Base-by-base conservation (phyloP, 768 basidiomycete species). In the Dendrothele bispora region DNA sequence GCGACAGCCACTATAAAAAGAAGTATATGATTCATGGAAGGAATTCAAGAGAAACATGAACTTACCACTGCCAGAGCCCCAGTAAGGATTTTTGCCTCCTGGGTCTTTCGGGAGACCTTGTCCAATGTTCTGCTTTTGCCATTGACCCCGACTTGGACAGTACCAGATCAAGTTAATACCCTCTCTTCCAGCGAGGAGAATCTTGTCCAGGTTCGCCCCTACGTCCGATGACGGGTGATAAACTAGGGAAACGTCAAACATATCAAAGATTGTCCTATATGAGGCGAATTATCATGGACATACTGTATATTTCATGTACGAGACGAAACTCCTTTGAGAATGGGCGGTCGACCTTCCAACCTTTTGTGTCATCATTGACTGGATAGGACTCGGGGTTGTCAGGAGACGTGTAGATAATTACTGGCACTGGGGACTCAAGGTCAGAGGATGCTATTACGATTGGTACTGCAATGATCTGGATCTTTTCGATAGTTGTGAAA, bases 261-360 rank as follows among this genome's bases (percentile, higher is more conserved):
- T n/a, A n/a, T n/a, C n/a, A n/a, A n/a, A n/a, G n/a, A n/a, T n/a
- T n/a, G n/a, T n/a, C n/a, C n/a, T n/a, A n/a, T n/a, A 8, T 12
- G 22, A 25, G 17, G 12, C 7, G 24, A 40, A 26, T n/a, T 6
- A 25, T 10, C 17, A 37, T 14, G 22, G 36, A 12, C n/a, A 25
- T 40, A 40, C 39, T 40, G 28, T 40, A 24, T 8, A 40, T 27
- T 25, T 40, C 39, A 40, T 40, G 39, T 17, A 40, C 39, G 39
- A 40, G 39, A 25, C 39, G 25, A 27, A 40, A 40, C 21, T 24
- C 25, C 25, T 24, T n/a, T 4, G 39, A 27, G 17, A 40, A 40
- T 4, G 39, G 15, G 12, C 25, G 25, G 1, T 40, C 39, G 14
- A 25, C 39, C 3, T 40, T 27, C 39, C 39, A 40, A 8, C 17